A percentile compares a stretch with the other conserved stretches of the same genome.
Evolutionary conservation across 129 eudicot genomes (phyloP).

Genomic region (Arctium minus): DNA sequence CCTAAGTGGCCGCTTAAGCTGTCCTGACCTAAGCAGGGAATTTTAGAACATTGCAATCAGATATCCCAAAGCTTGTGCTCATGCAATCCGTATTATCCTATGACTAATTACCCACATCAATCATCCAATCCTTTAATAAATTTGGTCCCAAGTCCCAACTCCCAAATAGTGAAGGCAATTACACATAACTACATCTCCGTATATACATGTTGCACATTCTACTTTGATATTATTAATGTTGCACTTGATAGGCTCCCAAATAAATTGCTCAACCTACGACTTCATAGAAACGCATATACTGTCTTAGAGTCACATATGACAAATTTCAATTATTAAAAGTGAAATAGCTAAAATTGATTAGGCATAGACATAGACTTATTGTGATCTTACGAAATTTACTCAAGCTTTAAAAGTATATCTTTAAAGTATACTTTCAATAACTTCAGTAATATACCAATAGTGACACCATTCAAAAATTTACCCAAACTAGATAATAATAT

Average conservation of each 20-base stretch:
- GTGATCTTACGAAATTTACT: slow-evolving; percentile 4
- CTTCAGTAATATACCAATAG: not conserved
- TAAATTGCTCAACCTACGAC: not conserved
- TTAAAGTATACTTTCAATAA: not conserved
- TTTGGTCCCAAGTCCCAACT: not conserved
- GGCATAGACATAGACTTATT: not conserved
- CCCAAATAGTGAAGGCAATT: not conserved
- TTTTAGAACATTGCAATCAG: not conserved
- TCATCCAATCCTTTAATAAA: not conserved
- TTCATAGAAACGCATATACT: not conserved
- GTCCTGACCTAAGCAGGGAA: not conserved
- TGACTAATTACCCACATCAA: not conserved
- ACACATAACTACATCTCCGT: not conserved
- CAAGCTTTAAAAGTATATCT: not conserved
- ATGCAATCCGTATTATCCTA: not conserved
- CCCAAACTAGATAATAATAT: not conserved
- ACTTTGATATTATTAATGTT: not conserved
- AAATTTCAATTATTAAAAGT: not conserved
- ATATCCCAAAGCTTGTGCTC: not conserved
- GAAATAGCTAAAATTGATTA: not conserved
- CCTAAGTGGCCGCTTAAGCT: not conserved
- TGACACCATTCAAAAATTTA: not conserved
- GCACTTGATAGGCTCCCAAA: not conserved
- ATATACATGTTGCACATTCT: not conserved
- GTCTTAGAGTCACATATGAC: not conserved